A percentile compares a stretch with the other conserved stretches of the same genome.
Conservation (phyloP, 2,329 filamentous ascomycete genomes). For the Neonectria magnoliae region DNA sequence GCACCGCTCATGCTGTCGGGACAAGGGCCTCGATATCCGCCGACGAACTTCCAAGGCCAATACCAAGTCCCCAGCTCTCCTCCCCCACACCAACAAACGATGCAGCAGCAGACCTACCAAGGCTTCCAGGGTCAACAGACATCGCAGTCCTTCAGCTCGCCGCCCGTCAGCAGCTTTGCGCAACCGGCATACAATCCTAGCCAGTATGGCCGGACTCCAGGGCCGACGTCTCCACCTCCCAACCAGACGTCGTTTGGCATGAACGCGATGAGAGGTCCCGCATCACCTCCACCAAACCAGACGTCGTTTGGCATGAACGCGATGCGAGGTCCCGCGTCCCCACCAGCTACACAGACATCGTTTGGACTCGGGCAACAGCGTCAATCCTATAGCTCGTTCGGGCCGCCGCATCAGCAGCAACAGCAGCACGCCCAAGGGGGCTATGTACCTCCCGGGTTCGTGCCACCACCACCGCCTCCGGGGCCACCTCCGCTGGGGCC, state of each 20-base stretch:
- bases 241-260: constrained; percentile 64
- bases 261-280: constrained; percentile 51
- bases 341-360: constrained; percentile 66
- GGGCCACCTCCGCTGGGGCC: constrained; percentile 70
- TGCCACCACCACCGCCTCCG: constrained; percentile 71
- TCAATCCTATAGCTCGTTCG: constrained; percentile 52
- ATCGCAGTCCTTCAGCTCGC: constrained; percentile 45
- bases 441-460: constrained; percentile 66
- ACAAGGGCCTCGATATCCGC: constrained; percentile 60
- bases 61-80: constrained; percentile 63
- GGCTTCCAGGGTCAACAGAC: constrained; percentile 48
- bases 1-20: constrained; percentile 62
- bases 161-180: constrained; percentile 56
- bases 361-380: constrained; percentile 54
- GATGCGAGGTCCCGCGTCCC: constrained; percentile 58
- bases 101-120: constrained; percentile 55
- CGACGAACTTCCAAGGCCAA: constrained; percentile 64
- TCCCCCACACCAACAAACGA: constrained; percentile 58
- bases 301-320: constrained; percentile 55
- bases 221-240: constrained; percentile 70
- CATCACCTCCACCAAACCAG: constrained; percentile 70
- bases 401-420: constrained; percentile 52
- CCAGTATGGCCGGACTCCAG: constrained; percentile 66
- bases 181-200: constrained; percentile 68
- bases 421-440: constrained; percentile 52